Evolutionary conservation across 371 early-diverging fungal genomes (phyloP).

Genomic region (Amoeboaphelidium protococcarum): DNA sequence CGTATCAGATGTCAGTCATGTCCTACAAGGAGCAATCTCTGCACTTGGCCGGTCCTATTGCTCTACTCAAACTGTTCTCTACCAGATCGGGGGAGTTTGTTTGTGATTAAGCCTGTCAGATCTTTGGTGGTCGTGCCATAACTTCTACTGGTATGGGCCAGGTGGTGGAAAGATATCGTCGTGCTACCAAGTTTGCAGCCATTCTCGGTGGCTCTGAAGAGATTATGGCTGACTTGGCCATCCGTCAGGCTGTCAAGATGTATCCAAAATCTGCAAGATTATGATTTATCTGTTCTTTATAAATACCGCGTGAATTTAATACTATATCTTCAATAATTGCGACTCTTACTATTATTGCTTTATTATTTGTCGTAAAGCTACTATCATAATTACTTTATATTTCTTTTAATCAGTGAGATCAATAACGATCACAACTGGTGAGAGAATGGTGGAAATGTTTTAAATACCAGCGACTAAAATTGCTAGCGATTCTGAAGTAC

Average conservation of each 20-base stretch:
- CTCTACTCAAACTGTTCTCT: slow-evolving; percentile 24
- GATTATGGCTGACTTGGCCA: slow-evolving; percentile 16
- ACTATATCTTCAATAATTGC: no score
- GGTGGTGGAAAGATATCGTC: slow-evolving; percentile 22
- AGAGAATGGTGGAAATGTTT: no score
- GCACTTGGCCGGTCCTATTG: slow-evolving; percentile 36
- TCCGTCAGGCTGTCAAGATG: slow-evolving; percentile 14
- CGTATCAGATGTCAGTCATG: slow-evolving; percentile 35
- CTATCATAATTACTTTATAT: no score
- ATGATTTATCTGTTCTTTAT: no score
- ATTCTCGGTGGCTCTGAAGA: slow-evolving; percentile 15
- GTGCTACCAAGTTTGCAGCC: slow-evolving; percentile 22
- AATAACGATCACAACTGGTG: no score
- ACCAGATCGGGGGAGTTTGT: slow-evolving; percentile 27
- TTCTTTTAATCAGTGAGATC: no score
- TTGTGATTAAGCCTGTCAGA: slow-evolving; percentile 32
- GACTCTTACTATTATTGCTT: no score
- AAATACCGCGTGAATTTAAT: no score
- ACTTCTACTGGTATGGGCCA: slow-evolving; percentile 36
- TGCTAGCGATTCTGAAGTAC: no score
- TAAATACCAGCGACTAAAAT: no score
- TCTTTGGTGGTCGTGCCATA: slow-evolving; percentile 36
- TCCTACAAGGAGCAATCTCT: slow-evolving; percentile 24
- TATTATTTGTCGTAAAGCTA: no score
- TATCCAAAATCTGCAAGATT: no score